These are phyloP conservation scores for Penicillium paxilli DNA, from an alignment of 495 filamentous ascomycete species.

Conservation along the genomic window DNA sequence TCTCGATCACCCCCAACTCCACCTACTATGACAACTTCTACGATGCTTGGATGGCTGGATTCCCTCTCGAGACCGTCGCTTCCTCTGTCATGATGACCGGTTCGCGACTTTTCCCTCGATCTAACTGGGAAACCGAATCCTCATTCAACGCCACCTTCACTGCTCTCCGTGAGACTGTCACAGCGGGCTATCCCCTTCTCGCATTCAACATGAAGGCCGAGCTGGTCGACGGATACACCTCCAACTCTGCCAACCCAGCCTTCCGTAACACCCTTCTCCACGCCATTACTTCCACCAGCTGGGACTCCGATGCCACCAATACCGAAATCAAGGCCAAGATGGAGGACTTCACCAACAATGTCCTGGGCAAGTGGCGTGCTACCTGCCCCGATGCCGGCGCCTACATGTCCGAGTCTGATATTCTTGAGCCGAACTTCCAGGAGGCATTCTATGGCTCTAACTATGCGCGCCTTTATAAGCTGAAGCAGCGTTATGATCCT, in stretches of 20 bases:
- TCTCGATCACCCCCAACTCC: constrained; percentile 44
- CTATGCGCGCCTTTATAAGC: constrained; percentile 47
- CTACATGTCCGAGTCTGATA: constrained; percentile 46
- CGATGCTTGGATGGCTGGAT: constrained; percentile 44
- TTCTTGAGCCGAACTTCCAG: constrained; percentile 64
- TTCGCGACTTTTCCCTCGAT: constrained; percentile 53
- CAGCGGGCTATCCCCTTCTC: constrained; percentile 42
- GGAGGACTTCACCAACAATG: constrained; percentile 33
- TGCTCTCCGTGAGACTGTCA: constrained; percentile 44
- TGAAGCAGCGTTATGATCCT: constrained; percentile 60
- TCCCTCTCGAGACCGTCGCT: constrained; percentile 49
- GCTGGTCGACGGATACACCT: constrained; percentile 17
- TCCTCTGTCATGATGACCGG: constrained; percentile 36
- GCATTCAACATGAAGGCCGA: constrained; percentile 52
- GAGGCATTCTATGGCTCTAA: constrained; percentile 61
- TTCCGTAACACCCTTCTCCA: constrained; percentile 56
- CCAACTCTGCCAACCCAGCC: constrained; percentile 54
- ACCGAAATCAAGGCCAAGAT: constrained; percentile 19
- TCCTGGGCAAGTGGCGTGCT: constrained; percentile 53
- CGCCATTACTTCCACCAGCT: constrained; percentile 41
- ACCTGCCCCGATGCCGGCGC: constrained; percentile 36
- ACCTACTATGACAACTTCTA: constrained; percentile 51
- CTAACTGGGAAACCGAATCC: constrained; percentile 39
- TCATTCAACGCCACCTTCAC: constrained; percentile 44
- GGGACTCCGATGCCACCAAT: constrained; percentile 18